Base-by-base conservation (phyloP, 192 early-diverging fungal species). In the Dissophora ornata region DNA sequence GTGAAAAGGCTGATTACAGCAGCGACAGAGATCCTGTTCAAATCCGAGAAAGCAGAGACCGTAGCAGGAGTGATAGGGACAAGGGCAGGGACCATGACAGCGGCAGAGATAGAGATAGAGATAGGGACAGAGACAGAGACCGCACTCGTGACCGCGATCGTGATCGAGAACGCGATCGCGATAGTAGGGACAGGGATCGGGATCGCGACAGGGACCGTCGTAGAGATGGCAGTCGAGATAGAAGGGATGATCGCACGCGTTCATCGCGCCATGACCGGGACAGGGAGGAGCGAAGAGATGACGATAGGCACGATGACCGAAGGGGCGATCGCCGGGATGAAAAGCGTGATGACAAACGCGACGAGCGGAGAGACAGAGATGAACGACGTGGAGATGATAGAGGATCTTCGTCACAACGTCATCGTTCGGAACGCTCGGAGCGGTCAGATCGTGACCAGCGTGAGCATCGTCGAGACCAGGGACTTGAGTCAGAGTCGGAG, bases 181-280 rank as follows among this genome's bases (percentile, higher is more conserved):
- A 69, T 42, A 26, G 49, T 38, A 19, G 55, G 30, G 46, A 57
- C 33, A 24, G 55, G 19, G 65, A 67, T 1, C 26, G 42, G 22
- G 62, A 54, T 45, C 19, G 64, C 11, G 55, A 69, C n/a, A 18
- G 40, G 11, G 67, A 69, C 40, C 57, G 57, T n/a, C 28, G 30
- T n/a, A 44, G 65, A 13, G 53, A 66, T 22, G 16, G 53, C 15
- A 51, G 24, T 40, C 41, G 52, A 19, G 44, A 57, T 22, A 47
- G 42, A 26, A 33, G 61, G 18, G 59, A 64, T 1, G 66, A 59
- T 44, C 36, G 58, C 22, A 49, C 54, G 26, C 54, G 46, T 19
- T 57, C 65, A 8, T 59, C 48, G 15, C 67, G 67, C 13, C 18
- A 51, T 51, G 58, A 67, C 24, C 40, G 73, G 16, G 73, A 75